A percentile compares a stretch with the other conserved stretches of the same genome.
Conservation (phyloP, 2,329 filamentous ascomycete genomes). For the Diaporthe destruens region DNA sequence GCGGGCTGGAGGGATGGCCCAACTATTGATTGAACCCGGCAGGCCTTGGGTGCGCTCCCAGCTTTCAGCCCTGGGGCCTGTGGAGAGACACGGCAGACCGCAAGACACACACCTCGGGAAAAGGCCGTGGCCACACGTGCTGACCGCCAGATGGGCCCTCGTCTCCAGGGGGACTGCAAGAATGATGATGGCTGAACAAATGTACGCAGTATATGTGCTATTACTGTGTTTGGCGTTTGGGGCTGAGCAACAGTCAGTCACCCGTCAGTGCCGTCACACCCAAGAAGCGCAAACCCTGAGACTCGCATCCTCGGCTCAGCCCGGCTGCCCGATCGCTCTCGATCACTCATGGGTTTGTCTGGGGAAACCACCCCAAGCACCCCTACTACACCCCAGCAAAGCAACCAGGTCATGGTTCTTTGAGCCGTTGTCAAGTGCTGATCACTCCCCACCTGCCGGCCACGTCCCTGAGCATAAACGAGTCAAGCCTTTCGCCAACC, state of each 20-base stretch:
- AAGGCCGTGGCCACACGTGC: slow-evolving; percentile 1
- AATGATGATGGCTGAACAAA: background rate
- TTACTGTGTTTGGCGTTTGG: background rate
- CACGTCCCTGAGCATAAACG: slow-evolving; percentile 9
- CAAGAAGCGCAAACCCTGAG: background rate
- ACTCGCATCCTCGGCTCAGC: slow-evolving; percentile 28
- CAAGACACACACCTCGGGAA: slow-evolving; percentile 11
- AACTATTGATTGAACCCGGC: no score
- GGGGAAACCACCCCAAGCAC: slow-evolving; percentile 4
- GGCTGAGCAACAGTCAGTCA: background rate
- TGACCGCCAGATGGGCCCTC: background rate
- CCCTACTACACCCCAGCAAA: slow-evolving; percentile 4
- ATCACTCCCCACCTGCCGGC: slow-evolving; percentile 8
- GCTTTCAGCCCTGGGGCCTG: slow-evolving; percentile 1
- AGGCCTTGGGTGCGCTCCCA: background rate
- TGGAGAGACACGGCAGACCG: slow-evolving; percentile 22
- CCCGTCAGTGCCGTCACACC: background rate
- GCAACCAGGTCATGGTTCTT: background rate
- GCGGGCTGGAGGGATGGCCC: slow-evolving; percentile 29
- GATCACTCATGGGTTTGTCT: slow-evolving; percentile 21
- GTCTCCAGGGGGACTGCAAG: background rate
- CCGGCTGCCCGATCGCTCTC: slow-evolving; percentile 29
- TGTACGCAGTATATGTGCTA: no score
- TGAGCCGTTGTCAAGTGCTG: background rate
- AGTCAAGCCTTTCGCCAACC: slow-evolving; percentile 14